Evolutionary conservation across 495 filamentous ascomycete genomes (phyloP), one percentile per base, ranked within the genome.

Genomic region (Neurospora intermedia): DNA sequence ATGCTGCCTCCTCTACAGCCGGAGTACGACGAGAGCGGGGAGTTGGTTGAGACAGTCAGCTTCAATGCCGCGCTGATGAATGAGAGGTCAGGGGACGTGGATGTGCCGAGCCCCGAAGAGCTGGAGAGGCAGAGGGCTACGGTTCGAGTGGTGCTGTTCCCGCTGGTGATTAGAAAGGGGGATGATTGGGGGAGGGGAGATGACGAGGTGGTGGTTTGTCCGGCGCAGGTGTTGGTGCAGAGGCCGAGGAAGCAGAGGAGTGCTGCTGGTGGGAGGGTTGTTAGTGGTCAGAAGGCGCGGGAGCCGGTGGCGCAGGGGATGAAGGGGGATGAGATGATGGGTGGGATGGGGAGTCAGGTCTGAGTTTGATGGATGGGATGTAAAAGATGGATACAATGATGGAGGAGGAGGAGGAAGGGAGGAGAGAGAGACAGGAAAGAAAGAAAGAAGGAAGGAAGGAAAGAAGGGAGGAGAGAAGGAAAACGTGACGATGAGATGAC

Each of bases 1-100:
- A 98, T 99, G 94, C 90, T 97, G 7, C 95, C 95, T 5, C 94
- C 96, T 10, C 86, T 96, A n/a, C 93, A 94, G 75, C 95, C 96
- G 13, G 93, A 97, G 77, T 98, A 96, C 83, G 94, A 98, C 81
- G 91, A 90, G 75, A 91, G 93, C 74, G 96, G 96, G 76, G 95
- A 97, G 76, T 88, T 98, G 20, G 86, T 87, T 42, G 91, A 90
- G 46, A 92, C 93, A 62, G 91, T 82, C 23, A 13, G 77, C 27
- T 99, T 98, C 88, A 96, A 95, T 78, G 92, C 94, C 0, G 85
- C 88, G 10, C 85, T 94, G 69, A 99, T 99, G 96, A 94, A 97
- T 77, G 96, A 98, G 83, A 91, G 93, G 35, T 91, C 89, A 42
- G 90, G 91, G 31, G 87, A 89, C 66, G 86, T 86, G 4, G 85